These are phyloP conservation scores for Glycine latifolia DNA, from an alignment of 306 rosid species.

Conservation along the genomic window DNA sequence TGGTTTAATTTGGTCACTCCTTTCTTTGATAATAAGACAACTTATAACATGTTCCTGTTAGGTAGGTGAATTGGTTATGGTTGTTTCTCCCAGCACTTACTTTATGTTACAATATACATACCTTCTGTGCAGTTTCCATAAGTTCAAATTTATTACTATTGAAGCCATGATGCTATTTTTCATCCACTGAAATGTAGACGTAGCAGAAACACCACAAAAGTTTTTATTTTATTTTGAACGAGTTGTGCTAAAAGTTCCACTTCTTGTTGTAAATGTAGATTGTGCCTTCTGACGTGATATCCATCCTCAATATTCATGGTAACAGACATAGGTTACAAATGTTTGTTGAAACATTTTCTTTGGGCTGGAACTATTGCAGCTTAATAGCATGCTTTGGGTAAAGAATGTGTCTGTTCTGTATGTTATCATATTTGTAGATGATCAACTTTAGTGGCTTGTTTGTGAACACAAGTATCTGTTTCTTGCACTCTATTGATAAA, in stretches of 20 bases:
- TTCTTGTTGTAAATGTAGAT: background rate
- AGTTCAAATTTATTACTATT: background rate
- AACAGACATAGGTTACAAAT: background rate
- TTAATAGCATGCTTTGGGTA: too few relatives aligned
- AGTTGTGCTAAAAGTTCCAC: background rate
- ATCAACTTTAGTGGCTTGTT: background rate
- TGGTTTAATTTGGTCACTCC: conserved; percentile 14
- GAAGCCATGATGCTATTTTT: too few relatives aligned
- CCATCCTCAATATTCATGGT: background rate
- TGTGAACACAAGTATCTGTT: background rate
- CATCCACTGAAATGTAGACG: too few relatives aligned
- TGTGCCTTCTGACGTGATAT: background rate
- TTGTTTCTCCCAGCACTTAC: background rate
- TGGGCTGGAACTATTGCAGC: too few relatives aligned
- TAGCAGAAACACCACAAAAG: background rate
- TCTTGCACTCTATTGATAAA: conserved; percentile 18
- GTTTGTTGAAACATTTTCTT: too few relatives aligned
- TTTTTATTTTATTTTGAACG: background rate
- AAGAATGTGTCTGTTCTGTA: too few relatives aligned
- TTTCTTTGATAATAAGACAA: conserved; percentile 10
- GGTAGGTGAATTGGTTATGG: background rate
- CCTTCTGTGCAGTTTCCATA: background rate
- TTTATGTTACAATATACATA: background rate
- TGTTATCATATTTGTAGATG: conserved; percentile 10
- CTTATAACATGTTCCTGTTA: background rate